A percentile compares a stretch with the other conserved stretches of the same genome.
Conservation (phyloP, 202 grass and related monocot species). For the Hordeum pubiflorum region DNA sequence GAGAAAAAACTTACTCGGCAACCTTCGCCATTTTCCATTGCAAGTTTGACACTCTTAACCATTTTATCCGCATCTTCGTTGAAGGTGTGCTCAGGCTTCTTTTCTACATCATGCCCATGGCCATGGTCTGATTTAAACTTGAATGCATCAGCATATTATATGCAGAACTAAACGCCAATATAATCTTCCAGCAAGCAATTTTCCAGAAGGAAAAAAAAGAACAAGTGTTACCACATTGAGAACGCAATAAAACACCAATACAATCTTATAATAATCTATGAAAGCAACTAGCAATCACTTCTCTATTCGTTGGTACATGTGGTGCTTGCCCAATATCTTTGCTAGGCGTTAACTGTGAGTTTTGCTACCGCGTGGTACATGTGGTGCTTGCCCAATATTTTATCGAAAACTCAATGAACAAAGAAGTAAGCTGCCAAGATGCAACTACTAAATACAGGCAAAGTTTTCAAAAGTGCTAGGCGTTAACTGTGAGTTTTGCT, state of each 20-base stretch:
- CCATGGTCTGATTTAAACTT: constrained; percentile 49
- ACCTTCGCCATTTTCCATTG: constrained; percentile 88
- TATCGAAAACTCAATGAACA: not conserved
- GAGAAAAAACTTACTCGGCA: constrained; percentile 62
- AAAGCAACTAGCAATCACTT: constrained; percentile 2
- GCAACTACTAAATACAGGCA: not conserved
- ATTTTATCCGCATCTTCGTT: constrained; percentile 83
- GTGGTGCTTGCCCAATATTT: too few relatives aligned
- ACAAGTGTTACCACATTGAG: not conserved
- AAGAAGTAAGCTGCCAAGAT: not conserved
- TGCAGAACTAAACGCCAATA: not conserved
- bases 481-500: too few relatives aligned
- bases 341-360: too few relatives aligned
- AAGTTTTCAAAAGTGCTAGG: too few relatives aligned
- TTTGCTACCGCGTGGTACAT: too few relatives aligned
- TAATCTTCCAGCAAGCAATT: not conserved
- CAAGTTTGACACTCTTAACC: constrained; percentile 90
- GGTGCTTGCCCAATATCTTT: too few relatives aligned
- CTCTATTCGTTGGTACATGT: too few relatives aligned
- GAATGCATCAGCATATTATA: constrained; percentile 23
- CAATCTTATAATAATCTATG: not conserved
- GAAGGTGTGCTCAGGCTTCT: constrained; percentile 62
- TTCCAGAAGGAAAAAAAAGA: not conserved
- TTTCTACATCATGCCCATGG: constrained; percentile 52
- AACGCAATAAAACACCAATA: not conserved